Percentiles rank a stretch among this genome's conserved stretches.
These are phyloP conservation scores for Mortierella polycephala DNA, from an alignment of 371 early-diverging fungal genomes.

Conservation along the genomic window DNA sequence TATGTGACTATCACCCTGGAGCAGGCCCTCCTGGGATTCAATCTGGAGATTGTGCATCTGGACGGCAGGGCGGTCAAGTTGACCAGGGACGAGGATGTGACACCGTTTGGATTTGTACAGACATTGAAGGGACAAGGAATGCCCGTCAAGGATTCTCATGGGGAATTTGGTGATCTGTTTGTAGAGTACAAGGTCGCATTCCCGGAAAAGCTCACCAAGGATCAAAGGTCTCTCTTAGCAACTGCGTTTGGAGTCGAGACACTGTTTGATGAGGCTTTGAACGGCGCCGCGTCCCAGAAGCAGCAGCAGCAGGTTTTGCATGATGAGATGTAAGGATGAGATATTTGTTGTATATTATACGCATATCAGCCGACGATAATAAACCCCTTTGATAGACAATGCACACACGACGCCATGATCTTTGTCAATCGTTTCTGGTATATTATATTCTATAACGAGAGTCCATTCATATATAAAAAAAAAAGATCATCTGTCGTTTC, in stretches of 20 bases:
- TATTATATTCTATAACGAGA: too few relatives aligned
- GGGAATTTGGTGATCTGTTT: slow-evolving; percentile 86
- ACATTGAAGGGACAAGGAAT: slow-evolving; percentile 86
- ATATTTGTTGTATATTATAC: not conserved
- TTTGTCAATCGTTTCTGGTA: too few relatives aligned
- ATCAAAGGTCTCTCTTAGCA: slow-evolving; percentile 25
- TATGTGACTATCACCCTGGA: slow-evolving; percentile 83
- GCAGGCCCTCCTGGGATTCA: slow-evolving; percentile 89
- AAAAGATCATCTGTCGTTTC: not conserved
- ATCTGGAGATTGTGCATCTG: slow-evolving; percentile 82
- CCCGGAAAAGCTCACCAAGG: slow-evolving; percentile 65
- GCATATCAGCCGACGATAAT: not conserved
- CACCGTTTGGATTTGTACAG: slow-evolving; percentile 80
- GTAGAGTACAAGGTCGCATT: slow-evolving; percentile 90
- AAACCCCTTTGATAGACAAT: not conserved
- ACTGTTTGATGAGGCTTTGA: slow-evolving; percentile 26
- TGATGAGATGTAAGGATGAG: slow-evolving; percentile 45
- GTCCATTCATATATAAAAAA: not conserved
- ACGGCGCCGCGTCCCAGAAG: not conserved
- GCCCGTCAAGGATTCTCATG: slow-evolving; percentile 62
- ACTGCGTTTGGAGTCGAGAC: slow-evolving; percentile 32
- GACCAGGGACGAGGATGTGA: slow-evolving; percentile 64
- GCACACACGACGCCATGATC: too few relatives aligned
- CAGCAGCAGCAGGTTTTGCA: slow-evolving; percentile 39
- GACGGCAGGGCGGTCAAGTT: slow-evolving; percentile 80